A percentile compares a stretch with the other conserved stretches of the same genome.
These are phyloP conservation scores for Persicaria maculosa DNA, from an alignment of 148 eudicot genomes.

Conservation along the genomic window DNA sequence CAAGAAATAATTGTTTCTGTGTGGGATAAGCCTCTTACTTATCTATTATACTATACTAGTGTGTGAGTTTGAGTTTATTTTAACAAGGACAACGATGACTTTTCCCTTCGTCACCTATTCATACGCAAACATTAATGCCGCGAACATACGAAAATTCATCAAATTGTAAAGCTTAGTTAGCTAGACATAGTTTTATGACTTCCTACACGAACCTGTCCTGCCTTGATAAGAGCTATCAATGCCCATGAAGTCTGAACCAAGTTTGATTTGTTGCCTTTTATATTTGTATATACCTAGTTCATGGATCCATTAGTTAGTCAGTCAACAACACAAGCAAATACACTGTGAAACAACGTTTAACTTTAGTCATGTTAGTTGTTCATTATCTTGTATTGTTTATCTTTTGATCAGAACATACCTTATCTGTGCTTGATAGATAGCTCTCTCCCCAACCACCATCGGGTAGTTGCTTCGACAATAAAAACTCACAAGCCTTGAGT, in stretches of 20 bases:
- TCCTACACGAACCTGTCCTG: conserved; percentile 31
- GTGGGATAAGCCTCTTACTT: no score
- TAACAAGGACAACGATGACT: no score
- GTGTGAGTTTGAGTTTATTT: no score
- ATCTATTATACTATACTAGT: no score
- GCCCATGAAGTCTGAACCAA: conserved; percentile 47
- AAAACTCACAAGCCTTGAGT: conserved; percentile 32
- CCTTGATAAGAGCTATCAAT: conserved; percentile 32
- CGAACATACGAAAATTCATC: no score
- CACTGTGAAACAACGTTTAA: background rate
- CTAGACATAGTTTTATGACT: no score
- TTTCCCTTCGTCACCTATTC: no score
- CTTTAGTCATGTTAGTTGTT: background rate
- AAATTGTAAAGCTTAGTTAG: no score
- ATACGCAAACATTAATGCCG: no score
- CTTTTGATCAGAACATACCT: conserved; percentile 19
- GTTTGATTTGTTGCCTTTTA: conserved; percentile 35
- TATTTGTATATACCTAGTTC: conserved; percentile 23
- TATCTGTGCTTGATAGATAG: conserved; percentile 32
- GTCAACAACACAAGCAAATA: no score
- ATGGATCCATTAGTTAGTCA: no score
- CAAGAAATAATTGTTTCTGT: no score
- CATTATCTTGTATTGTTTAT: background rate
- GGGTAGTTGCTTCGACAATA: conserved; percentile 26
- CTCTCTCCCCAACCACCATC: conserved; percentile 70